Evolutionary conservation across 768 basidiomycete genomes (phyloP).

Genomic region (Collybia mongolica): DNA sequence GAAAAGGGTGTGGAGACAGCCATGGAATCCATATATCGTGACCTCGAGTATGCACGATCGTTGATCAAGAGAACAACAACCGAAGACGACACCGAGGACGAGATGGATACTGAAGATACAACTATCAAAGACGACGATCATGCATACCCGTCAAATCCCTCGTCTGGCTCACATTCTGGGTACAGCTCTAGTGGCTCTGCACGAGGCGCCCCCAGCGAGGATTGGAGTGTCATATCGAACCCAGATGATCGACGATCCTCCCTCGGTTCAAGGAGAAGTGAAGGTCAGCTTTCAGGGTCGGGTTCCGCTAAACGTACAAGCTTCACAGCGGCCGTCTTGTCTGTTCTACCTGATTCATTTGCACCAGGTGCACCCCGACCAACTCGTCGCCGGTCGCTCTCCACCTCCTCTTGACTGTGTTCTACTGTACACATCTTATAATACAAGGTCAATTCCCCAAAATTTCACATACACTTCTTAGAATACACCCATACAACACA

Average conservation of each 20-base stretch:
- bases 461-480: slow-evolving; percentile 22
- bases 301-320: slow-evolving; percentile 57
- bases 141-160: slow-evolving; percentile 9
- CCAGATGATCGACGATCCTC: slow-evolving; percentile 62
- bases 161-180: slow-evolving; percentile 33
- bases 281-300: slow-evolving; percentile 24
- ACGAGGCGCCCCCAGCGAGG: slow-evolving; percentile 63
- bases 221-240: slow-evolving; percentile 88
- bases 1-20: slow-evolving; percentile 95
- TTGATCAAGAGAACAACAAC: slow-evolving; percentile 64
- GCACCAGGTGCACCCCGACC: slow-evolving; percentile 39
- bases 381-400: slow-evolving; percentile 33
- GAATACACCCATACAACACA: slow-evolving; percentile 10
- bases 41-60: slow-evolving; percentile 90
- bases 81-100: slow-evolving; percentile 28
- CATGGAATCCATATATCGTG: slow-evolving; percentile 94
- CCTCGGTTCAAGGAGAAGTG: slow-evolving; percentile 46
- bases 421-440: background rate
- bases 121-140: slow-evolving; percentile 31
- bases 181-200: slow-evolving; percentile 58
- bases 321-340: slow-evolving; percentile 59
- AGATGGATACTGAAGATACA: slow-evolving; percentile 33
- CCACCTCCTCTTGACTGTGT: slow-evolving; percentile 20
- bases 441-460: background rate
- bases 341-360: slow-evolving; percentile 58